Base-by-base conservation (phyloP, 352 stramenopile genomes). In the Pythium apleroticum region DNA sequence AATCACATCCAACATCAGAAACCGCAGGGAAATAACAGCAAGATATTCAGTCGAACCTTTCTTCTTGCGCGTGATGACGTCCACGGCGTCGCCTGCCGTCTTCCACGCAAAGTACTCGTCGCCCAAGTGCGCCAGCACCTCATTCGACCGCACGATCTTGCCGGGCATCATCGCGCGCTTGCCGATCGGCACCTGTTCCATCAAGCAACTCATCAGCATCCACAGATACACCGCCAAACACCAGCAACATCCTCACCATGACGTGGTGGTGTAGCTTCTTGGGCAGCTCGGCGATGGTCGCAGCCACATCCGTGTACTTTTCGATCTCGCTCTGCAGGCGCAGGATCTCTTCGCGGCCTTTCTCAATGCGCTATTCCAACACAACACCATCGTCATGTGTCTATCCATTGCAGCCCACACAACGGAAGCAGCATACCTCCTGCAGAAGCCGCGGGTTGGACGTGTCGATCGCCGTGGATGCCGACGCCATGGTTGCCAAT, bases 61-160 rank as follows among this genome's bases (percentile, higher is more conserved):
- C 57, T 91, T 90, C 72, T 89, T 89, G 69, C 87, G 85, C 48
- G 82, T 77, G 45, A 94, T 86, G 17, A 90, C 77, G 24, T 79
- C 75, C 1, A 90, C 39, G 0, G 87, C 80, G 20, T 88, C 75
- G 15, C 71, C 63, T 10, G 80, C 84, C 39, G 82, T 88, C 60
- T 88, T 78, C 85, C 86, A 94, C 27, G 81, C 78, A 66, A 88
- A 94, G 69, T 90, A 91, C 12, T 93, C 81, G 63, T 93, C 85
- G 8, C 87, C 87, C 30, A 96, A 60, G 61, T 94, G 84, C 33
- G 84, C 80, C 14, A 94, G 69, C 55, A 96, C 78, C 71, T 96
- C 87, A 41, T 96, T 96, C 33, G 87, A 88, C 52, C 84, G 85
- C 56, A 93, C 74, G 43, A 96, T 90, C 59, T 86, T 91, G 46